Percentiles rank a stretch among this genome's conserved stretches.
Evolutionary conservation across 306 rosid species (phyloP).

Genomic region (Dryas octopetala): DNA sequence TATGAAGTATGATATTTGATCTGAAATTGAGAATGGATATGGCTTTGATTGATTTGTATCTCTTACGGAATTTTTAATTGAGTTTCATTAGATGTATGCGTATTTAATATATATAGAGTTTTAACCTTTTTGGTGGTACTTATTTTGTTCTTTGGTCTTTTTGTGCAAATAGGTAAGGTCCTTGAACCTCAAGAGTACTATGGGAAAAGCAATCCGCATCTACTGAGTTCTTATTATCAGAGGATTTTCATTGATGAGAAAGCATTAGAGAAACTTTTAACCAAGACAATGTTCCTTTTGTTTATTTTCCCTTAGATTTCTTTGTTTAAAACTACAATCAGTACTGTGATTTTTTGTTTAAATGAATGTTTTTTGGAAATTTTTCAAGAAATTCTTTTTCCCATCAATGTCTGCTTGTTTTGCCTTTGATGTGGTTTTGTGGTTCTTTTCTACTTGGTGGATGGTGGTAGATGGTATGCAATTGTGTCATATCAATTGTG

Average conservation of each 20-base stretch:
- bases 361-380: not conserved
- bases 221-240: conserved; percentile 24
- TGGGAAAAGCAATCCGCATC: conserved; percentile 64
- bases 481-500: too few relatives aligned
- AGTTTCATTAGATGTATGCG: not conserved
- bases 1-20: too few relatives aligned
- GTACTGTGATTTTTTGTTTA: not conserved
- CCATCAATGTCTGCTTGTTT: not conserved
- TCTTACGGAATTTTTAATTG: not conserved
- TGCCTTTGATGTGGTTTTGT: not conserved
- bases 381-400: not conserved
- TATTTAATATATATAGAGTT: not conserved
- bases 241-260: not conserved
- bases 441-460: not conserved
- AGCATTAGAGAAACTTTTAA: not conserved
- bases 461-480: not conserved
- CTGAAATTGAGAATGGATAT: too few relatives aligned
- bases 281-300: conserved; percentile 18
- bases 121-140: not conserved
- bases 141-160: conserved; percentile 5
- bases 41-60: too few relatives aligned
- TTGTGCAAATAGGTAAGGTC: conserved; percentile 53
- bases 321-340: not conserved
- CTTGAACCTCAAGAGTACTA: conserved; percentile 63
- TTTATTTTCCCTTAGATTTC: conserved; percentile 12